A percentile compares a stretch with the other conserved stretches of the same genome.
phyloP scores from a whole-genome alignment of 768 basidiomycete species.

The Chiua virens region DNA sequence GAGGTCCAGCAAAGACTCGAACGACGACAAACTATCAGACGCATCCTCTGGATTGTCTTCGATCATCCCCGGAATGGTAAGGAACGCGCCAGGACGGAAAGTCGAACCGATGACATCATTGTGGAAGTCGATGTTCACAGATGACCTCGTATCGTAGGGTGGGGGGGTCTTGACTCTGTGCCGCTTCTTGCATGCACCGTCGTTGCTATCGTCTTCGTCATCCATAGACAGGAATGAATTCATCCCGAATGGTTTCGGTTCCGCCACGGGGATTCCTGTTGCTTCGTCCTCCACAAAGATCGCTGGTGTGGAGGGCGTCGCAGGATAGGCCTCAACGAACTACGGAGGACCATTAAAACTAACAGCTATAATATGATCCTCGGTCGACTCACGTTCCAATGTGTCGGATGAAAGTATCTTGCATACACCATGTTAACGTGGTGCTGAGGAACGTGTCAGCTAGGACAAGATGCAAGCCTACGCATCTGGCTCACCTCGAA shows the following conservation, averaged over 20 bases:
- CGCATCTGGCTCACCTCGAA: conserved; percentile 1
- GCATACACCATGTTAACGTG: conserved; percentile 25
- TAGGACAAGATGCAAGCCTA: neutral
- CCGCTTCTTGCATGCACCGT: neutral
- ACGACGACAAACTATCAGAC: neutral
- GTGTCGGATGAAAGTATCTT: conserved; percentile 19
- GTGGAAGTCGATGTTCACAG: conserved; percentile 4
- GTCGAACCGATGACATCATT: conserved; percentile 18
- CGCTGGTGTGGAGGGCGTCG: conserved; percentile 13
- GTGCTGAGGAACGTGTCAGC: conserved; percentile 1
- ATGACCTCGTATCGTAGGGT: conserved; percentile 12
- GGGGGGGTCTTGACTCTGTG: neutral
- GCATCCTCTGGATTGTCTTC: neutral
- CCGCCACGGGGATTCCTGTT: neutral
- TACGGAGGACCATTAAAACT: neutral
- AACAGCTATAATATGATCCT: neutral
- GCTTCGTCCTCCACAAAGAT: conserved; percentile 22
- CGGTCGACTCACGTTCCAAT: conserved; percentile 17
- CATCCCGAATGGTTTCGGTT: conserved; percentile 1
- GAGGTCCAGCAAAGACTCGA: neutral
- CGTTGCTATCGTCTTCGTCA: neutral
- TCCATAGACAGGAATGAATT: conserved; percentile 13
- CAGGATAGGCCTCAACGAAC: conserved; percentile 16
- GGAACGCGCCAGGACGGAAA: conserved; percentile 4
- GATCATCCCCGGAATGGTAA: conserved; percentile 5